Conservation (phyloP, 2,329 filamentous ascomycete species). For the Arthrobotrys iridis region DNA sequence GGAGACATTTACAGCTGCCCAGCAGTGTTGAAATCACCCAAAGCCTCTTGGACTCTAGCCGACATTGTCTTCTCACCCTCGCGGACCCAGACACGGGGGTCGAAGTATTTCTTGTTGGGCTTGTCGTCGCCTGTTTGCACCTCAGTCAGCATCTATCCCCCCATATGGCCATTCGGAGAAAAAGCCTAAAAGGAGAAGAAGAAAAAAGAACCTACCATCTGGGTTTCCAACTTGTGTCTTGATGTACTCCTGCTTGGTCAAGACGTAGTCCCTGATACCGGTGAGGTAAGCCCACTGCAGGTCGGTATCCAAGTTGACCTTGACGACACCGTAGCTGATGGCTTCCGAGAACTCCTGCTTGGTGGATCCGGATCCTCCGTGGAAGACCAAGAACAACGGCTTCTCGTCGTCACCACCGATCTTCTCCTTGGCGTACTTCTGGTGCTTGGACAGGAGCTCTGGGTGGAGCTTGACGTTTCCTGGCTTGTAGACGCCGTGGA, state of each 20-base stretch:
- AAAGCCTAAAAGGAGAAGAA: not conserved
- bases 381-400: slow-evolving; percentile 99
- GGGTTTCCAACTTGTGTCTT: slow-evolving; percentile 89
- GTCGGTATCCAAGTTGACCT: slow-evolving; percentile 97
- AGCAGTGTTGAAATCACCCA: slow-evolving; percentile 91
- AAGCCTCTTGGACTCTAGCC: slow-evolving; percentile 78
- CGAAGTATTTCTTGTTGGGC: slow-evolving; percentile 98
- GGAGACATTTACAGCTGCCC: slow-evolving; percentile 73
- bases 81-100: slow-evolving; percentile 92
- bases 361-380: slow-evolving; percentile 91
- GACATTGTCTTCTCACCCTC: slow-evolving; percentile 98
- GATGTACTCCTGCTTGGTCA: slow-evolving; percentile 95
- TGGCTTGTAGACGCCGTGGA: slow-evolving; percentile 98
- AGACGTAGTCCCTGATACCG: slow-evolving; percentile 93
- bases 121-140: slow-evolving; percentile 75
- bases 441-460: slow-evolving; percentile 95
- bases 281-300: slow-evolving; percentile 75
- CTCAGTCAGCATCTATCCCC: not conserved
- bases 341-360: slow-evolving; percentile 91
- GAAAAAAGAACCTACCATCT: slow-evolving; percentile 66
- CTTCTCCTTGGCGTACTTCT: slow-evolving; percentile 87
- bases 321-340: slow-evolving; percentile 93
- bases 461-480: slow-evolving; percentile 97
- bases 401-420: slow-evolving; percentile 77
- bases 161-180: not conserved